Percentiles rank a stretch among this genome's conserved stretches.
These are phyloP conservation scores for Botryotinia calthae DNA, from an alignment of 2,329 filamentous ascomycete genomes.

Conservation along the genomic window DNA sequence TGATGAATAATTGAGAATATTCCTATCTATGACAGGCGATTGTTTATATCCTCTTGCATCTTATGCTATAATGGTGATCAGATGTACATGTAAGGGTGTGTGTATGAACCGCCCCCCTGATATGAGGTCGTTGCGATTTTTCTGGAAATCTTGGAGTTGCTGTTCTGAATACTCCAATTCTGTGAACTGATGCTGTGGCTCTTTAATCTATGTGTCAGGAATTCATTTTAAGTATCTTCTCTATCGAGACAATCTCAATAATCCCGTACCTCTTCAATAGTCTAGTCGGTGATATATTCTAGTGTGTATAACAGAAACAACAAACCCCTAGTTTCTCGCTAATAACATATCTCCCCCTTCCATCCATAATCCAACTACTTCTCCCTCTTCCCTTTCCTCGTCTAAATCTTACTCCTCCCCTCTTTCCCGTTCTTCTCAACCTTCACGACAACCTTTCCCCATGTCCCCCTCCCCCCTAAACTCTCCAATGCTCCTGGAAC, in stretches of 20 bases:
- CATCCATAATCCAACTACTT: neutral
- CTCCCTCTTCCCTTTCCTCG: neutral
- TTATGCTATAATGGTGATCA: neutral
- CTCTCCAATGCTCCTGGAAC: conserved; percentile 74
- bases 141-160: neutral
- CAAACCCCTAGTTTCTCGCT: neutral
- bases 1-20: neutral
- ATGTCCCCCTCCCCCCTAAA: conserved; percentile 77
- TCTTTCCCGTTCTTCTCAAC: conserved; percentile 64
- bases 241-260: neutral
- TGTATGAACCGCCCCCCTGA: neutral
- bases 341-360: neutral
- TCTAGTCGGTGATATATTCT: neutral
- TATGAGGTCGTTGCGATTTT: neutral
- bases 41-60: neutral
- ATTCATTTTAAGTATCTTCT: neutral
- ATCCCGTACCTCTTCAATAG: neutral
- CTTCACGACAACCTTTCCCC: conserved; percentile 94
- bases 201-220: neutral
- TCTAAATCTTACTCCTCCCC: conserved; percentile 54
- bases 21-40: neutral
- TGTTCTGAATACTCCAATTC: neutral
- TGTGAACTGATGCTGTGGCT: neutral
- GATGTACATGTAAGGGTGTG: neutral
- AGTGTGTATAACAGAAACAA: neutral